Evolutionary conservation across 2,329 filamentous ascomycete genomes (phyloP).

Genomic region (Pseudogymnoascus sp.): DNA sequence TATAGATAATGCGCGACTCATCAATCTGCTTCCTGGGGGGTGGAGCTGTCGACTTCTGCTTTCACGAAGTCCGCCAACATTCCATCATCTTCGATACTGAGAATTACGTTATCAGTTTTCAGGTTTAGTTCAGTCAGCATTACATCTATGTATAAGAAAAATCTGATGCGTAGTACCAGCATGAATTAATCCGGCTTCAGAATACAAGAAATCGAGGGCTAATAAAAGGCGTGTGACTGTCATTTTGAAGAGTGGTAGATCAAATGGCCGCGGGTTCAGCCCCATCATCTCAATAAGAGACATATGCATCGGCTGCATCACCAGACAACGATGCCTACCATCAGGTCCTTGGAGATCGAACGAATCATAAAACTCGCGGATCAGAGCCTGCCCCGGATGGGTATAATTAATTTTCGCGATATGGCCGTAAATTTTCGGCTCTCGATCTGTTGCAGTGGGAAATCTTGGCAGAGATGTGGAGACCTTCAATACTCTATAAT

Average conservation of each 20-base stretch:
- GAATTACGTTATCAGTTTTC: constrained; percentile 30
- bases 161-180: constrained; percentile 21
- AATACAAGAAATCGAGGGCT: constrained; percentile 25
- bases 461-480: constrained; percentile 14
- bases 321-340: constrained; percentile 22
- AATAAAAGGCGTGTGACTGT: constrained; percentile 16
- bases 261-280: constrained; percentile 14
- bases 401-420: constrained; percentile 23
- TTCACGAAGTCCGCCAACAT: constrained; percentile 25
- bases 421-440: constrained; percentile 29
- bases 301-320: constrained; percentile 22
- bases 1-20: constrained; percentile 29
- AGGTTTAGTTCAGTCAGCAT: constrained; percentile 25
- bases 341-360: constrained; percentile 28
- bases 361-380: constrained; percentile 31
- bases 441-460: constrained; percentile 19
- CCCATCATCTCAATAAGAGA: constrained; percentile 16
- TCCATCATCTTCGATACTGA: constrained; percentile 27
- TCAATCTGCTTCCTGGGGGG: constrained; percentile 27
- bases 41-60: constrained; percentile 26
- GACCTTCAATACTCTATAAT: constrained; percentile 16
- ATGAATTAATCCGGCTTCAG: constrained; percentile 24
- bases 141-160: constrained; percentile 8
- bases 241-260: constrained; percentile 20
- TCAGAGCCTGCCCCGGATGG: constrained; percentile 29